Base-by-base conservation (phyloP, 2,329 filamentous ascomycete species). In the Talaromyces sp. region DNA sequence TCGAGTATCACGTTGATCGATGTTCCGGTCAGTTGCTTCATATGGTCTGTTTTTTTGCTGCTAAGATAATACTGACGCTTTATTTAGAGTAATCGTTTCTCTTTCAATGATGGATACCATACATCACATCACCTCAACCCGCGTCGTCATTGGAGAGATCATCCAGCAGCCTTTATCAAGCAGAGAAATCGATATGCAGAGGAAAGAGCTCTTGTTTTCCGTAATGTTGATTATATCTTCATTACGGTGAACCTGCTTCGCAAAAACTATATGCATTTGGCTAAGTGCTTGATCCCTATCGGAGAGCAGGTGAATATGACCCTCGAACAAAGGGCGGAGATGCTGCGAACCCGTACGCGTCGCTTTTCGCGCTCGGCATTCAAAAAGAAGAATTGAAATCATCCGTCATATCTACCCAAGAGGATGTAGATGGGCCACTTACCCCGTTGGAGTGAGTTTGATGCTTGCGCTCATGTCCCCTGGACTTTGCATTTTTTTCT, bases 51-150 rank as follows among this genome's bases (percentile, higher is more conserved):
- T 19, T 17, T 3, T 20, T 7, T 42, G 2, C 30, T 24, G n/a
- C n/a, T 20, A 8, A 7, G 17, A 17, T 22, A 13, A 45, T n/a
- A 47, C 54, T 57, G 20, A 59, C 30, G 40, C 20, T 36, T 29
- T n/a, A n/a, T 29, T 14, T 62, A 91, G 88, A 89, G 86, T 72
- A 92, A 92, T 70, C 86, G 89, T 32, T 87, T 87, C 71, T 92
- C 87, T 1, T 64, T 59, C 41, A 64, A 64, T 33, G 62, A 64
- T 35, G 62, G 62, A 4, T 64, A 64, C 70, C 88, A 91, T 72
- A 92, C 88, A 3, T 90, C 88, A 16, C 89, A 91, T 66, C 89
- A 91, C 64, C 82, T 91, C 47, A 90, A 91, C 72, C 89, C 88
- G 0, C 80, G 83, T 24, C 84, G 89, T 1, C 90, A 92, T 75